Conservation (phyloP, 2,329 filamentous ascomycete species). For the Curvularia hawaiiensis region DNA sequence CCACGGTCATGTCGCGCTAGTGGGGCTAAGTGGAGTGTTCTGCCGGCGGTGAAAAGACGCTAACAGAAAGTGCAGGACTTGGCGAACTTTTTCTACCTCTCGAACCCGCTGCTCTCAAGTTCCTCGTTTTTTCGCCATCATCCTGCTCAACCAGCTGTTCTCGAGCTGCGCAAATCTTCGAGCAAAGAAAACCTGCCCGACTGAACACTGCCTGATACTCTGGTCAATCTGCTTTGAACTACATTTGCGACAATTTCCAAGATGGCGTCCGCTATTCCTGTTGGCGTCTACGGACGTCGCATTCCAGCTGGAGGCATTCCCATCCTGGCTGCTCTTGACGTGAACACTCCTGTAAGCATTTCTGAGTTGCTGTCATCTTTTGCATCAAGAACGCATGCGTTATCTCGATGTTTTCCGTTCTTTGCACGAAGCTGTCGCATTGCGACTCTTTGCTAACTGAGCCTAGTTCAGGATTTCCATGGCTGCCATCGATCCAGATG, state of each 20-base stretch:
- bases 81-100: constrained; percentile 35
- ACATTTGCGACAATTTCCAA: constrained; percentile 24
- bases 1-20: constrained; percentile 18
- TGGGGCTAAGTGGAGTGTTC: constrained; percentile 20
- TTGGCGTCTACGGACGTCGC: constrained; percentile 90
- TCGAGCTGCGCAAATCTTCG: constrained; percentile 25
- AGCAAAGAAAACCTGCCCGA: constrained; percentile 7
- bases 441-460: constrained; percentile 23
- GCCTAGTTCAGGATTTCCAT: constrained; percentile 93
- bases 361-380: background rate
- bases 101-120: constrained; percentile 16
- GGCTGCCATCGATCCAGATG: constrained; percentile 94
- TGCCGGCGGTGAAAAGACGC: constrained; percentile 34
- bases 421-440: constrained; percentile 9
- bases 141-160: constrained; percentile 25
- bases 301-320: constrained; percentile 84
- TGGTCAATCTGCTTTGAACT: constrained; percentile 1
- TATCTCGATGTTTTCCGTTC: background rate
- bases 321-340: constrained; percentile 74
- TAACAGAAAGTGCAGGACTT: constrained; percentile 31
- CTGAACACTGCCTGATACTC: background rate
- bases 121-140: constrained; percentile 17
- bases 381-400: background rate
- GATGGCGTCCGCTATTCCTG: constrained; percentile 55
- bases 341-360: constrained; percentile 79